phyloP scores from a whole-genome alignment of 108 stramenopile species.

The Aureococcus anophagefferens region DNA sequence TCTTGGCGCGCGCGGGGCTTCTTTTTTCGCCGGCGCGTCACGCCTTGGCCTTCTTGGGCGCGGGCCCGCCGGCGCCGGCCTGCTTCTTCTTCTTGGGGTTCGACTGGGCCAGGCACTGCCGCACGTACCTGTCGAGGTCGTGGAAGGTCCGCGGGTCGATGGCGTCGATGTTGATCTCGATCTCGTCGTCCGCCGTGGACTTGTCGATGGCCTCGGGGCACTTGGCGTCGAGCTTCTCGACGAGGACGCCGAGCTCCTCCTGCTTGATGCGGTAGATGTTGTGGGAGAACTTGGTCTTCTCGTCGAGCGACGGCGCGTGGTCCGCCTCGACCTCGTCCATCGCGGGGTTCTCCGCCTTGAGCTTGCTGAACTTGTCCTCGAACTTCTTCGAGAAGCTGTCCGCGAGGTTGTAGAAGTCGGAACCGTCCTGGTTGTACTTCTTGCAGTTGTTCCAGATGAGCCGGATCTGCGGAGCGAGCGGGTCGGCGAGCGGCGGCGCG shows the following conservation, averaged over 20 bases:
- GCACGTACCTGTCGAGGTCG: constrained; percentile 47
- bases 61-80: neutral
- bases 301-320: constrained; percentile 55
- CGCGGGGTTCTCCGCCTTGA: constrained; percentile 42
- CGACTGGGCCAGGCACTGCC: neutral
- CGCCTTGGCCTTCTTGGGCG: neutral
- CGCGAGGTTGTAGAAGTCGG: constrained; percentile 73
- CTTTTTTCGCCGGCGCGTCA: too few relatives aligned
- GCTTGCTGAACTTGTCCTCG: constrained; percentile 63
- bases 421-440: constrained; percentile 9
- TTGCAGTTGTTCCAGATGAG: constrained; percentile 83
- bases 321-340: constrained; percentile 11
- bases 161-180: constrained; percentile 85
- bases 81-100: neutral
- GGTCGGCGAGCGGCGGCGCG: too few relatives aligned
- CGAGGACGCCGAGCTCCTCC: constrained; percentile 74
- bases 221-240: constrained; percentile 73
- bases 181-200: constrained; percentile 73
- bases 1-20: too few relatives aligned
- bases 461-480: too few relatives aligned
- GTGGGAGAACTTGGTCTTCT: constrained; percentile 69
- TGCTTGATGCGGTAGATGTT: constrained; percentile 71
- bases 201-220: constrained; percentile 74
- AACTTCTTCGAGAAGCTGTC: constrained; percentile 52
- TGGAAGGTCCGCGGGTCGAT: constrained; percentile 61